Percentiles rank a stretch among this genome's conserved stretches.
phyloP scores from a whole-genome alignment of 1,284 basidiomycete genomes.

The Papiliotrema flavescens region DNA sequence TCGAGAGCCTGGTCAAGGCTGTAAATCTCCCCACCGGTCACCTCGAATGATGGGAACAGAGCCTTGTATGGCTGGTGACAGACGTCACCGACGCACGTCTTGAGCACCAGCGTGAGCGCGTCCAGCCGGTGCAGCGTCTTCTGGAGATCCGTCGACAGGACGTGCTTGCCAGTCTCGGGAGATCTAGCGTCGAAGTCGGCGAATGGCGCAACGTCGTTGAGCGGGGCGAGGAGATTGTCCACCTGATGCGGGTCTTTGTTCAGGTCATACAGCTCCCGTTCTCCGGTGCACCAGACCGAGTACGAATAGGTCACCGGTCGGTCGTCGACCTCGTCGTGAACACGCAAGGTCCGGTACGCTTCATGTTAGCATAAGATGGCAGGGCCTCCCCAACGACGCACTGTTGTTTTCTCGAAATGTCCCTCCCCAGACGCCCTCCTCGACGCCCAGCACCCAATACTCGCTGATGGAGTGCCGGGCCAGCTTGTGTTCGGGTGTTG shows the following conservation, averaged over 20 bases:
- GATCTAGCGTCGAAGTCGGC: conserved; percentile 8
- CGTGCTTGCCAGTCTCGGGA: too few species aligned
- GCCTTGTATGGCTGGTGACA: conserved; percentile 30
- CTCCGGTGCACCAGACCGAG: conserved; percentile 43
- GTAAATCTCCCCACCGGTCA: conserved; percentile 8
- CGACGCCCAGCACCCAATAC: conserved; percentile 34
- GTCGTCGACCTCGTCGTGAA: conserved; percentile 19
- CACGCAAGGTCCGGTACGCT: conserved; percentile 36
- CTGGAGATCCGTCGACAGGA: conserved; percentile 3
- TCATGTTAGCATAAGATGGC: background rate
- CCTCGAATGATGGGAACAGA: conserved; percentile 21
- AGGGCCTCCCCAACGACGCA: background rate
- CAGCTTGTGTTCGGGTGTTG: conserved; percentile 3
- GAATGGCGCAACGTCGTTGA: conserved; percentile 19
- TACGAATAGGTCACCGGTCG: conserved; percentile 21
- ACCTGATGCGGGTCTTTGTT: conserved; percentile 33
- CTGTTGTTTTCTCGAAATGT: conserved; percentile 20
- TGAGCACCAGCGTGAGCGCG: conserved; percentile 38
- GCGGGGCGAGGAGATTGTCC: conserved; percentile 23
- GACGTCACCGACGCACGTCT: conserved; percentile 30
- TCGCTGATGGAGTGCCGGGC: conserved; percentile 29
- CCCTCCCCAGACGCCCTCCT: conserved; percentile 32
- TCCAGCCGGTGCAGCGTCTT: conserved; percentile 29
- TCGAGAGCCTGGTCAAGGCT: conserved; percentile 19
- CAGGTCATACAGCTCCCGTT: conserved; percentile 42